Conservation (phyloP, 2,329 filamentous ascomycete species). For the Penicillium sp. region DNA sequence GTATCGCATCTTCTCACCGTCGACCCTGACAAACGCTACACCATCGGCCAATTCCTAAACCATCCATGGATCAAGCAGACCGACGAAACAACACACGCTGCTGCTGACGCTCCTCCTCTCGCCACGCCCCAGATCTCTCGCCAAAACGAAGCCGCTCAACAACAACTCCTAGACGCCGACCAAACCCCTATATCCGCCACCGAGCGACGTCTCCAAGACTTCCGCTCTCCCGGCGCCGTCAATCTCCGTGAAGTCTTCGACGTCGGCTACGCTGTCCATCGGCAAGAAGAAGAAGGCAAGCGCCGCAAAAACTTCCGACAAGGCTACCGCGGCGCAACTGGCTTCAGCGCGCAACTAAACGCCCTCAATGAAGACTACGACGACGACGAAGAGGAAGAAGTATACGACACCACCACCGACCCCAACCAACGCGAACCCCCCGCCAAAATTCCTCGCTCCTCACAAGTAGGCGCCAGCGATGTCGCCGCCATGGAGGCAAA, state of each 20-base stretch:
- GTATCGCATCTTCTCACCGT: slow-evolving; percentile 92
- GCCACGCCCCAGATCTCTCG: slow-evolving; percentile 60
- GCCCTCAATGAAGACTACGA: slow-evolving; percentile 62
- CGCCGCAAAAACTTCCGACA: slow-evolving; percentile 78
- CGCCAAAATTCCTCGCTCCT: slow-evolving; percentile 63
- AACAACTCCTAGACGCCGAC: slow-evolving; percentile 30
- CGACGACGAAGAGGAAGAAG: slow-evolving; percentile 57
- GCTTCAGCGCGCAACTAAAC: slow-evolving; percentile 61
- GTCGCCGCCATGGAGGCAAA: slow-evolving; percentile 79
- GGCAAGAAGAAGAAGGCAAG: slow-evolving; percentile 94
- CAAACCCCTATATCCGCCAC: slow-evolving; percentile 45
- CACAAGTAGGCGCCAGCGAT: slow-evolving; percentile 49
- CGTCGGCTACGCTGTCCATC: slow-evolving; percentile 94
- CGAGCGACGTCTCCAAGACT: slow-evolving; percentile 71
- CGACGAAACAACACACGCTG: slow-evolving; percentile 63
- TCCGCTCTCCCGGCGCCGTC: slow-evolving; percentile 90
- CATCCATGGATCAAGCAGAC: slow-evolving; percentile 87
- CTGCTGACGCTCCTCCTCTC: slow-evolving; percentile 66
- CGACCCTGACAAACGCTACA: slow-evolving; percentile 90
- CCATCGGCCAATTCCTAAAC: slow-evolving; percentile 85
- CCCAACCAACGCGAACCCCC: slow-evolving; percentile 36
- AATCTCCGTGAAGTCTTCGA: slow-evolving; percentile 97
- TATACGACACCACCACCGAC: slow-evolving; percentile 40
- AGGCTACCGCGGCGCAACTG: slow-evolving; percentile 60
- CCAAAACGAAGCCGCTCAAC: slow-evolving; percentile 54